Percentiles rank a stretch among this genome's conserved stretches.
phyloP scores from a whole-genome alignment of 331 rosid genomes.

The Rhamnella rubrinervis region DNA sequence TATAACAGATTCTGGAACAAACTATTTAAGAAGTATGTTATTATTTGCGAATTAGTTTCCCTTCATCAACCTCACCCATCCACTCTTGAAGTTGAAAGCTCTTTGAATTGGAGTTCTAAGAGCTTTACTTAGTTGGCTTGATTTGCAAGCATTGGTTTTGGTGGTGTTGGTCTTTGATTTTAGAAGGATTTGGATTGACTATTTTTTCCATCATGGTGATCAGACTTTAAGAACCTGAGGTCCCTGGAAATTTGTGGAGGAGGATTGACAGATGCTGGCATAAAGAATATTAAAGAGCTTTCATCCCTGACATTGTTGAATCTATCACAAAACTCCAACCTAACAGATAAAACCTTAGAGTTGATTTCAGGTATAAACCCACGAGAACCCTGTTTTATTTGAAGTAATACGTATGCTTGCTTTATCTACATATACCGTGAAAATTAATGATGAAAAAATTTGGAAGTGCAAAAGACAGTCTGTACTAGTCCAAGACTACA shows the following conservation, averaged over 20 bases:
- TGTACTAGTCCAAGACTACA: too few relatives aligned
- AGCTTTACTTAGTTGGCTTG: too few relatives aligned
- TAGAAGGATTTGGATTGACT: neutral
- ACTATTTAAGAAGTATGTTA: conserved; percentile 65
- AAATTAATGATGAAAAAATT: too few relatives aligned
- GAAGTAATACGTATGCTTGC: conserved; percentile 2
- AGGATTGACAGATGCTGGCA: conserved; percentile 87
- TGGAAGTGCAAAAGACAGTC: too few relatives aligned
- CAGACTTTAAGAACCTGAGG: conserved; percentile 82
- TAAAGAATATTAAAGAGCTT: conserved; percentile 78
- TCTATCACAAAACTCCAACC: conserved; percentile 85
- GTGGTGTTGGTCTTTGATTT: neutral
- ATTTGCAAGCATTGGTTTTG: neutral
- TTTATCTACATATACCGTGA: conserved; percentile 2
- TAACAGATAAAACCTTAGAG: conserved; percentile 84
- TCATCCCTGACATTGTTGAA: conserved; percentile 74
- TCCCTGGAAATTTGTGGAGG: conserved; percentile 97
- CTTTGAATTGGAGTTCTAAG: too few relatives aligned
- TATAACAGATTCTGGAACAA: conserved; percentile 81
- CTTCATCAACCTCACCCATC: too few relatives aligned
- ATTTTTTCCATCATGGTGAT: conserved; percentile 8
- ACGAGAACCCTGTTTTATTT: conserved; percentile 9
- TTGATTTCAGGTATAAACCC: conserved; percentile 65
- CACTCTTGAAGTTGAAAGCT: too few relatives aligned
- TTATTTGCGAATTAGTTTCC: neutral